Base-by-base conservation (phyloP, 176 grass and related monocot species). In the Musa troglodytarum region DNA sequence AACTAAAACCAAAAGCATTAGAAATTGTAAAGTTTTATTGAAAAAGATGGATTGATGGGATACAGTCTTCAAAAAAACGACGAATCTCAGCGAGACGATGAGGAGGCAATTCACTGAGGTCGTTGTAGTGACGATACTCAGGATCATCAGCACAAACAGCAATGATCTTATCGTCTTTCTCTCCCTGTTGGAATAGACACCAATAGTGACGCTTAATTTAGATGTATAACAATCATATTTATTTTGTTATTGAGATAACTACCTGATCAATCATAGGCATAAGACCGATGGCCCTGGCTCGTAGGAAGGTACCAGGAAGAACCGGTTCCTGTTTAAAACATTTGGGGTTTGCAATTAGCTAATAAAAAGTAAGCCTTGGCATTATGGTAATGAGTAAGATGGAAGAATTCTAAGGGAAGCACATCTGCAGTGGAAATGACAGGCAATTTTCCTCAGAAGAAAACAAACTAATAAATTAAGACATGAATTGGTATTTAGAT, bases 231-330 rank as follows among this genome's bases (percentile, higher is more conserved):
- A 10, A 51, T 68, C 64, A n/a, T 25, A 73, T 73, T 52, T 9
- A 10, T 3, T 70, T 11, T 52, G 1, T 52, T 8, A 51, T n/a
- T 11, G 9, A 7, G 26, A 25, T 12, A 64, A 2, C 58, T 78
- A 86, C 79, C 57, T 86, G 83, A 78, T 86, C 83, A 61, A 86
- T 86, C 79, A 85, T 76, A 50, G 79, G 83, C 83, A 85, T 85
- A 49, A 85, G 68, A 54, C 78, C 79, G 73, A 85, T 85, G 16
- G 83, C 83, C 69, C 56, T 85, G 64, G 83, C 79, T 65, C 83
- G 73, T 67, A 85, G 78, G 72, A 85, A 85, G 54, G 57, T 72
- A 67, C 83, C 83, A 72, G 79, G 74, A 63, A 81, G 78, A 59
- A 81, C 74, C 2, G 65, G 54, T 72, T 85, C 78, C 83, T 81